Percentiles rank a stretch among this genome's conserved stretches.
Evolutionary conservation across 257 asterid species (phyloP).

Genomic region (Solanum phureja): DNA sequence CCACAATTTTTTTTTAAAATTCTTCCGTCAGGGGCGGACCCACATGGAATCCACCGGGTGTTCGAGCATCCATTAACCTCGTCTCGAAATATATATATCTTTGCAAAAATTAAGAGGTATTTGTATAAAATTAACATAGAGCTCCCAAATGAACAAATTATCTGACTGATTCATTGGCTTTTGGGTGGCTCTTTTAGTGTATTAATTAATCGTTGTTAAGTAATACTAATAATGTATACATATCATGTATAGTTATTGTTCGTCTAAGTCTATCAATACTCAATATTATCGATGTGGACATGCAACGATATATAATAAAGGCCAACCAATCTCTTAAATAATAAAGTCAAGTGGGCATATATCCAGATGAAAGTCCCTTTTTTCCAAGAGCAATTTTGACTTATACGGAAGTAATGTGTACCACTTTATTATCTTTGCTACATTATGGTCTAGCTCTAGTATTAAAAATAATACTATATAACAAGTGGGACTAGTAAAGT

Average conservation of each 20-base stretch:
- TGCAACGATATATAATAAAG: neutral
- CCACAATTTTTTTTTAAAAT: fast-evolving
- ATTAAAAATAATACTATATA: neutral
- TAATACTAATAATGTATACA: neutral
- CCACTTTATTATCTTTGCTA: neutral
- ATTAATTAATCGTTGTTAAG: neutral
- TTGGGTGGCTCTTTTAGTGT: neutral
- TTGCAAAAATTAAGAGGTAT: too few species aligned
- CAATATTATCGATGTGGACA: neutral
- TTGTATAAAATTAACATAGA: too few species aligned
- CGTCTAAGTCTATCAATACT: neutral
- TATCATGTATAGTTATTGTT: neutral
- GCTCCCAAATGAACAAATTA: too few species aligned
- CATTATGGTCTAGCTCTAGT: neutral
- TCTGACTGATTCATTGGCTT: too few species aligned
- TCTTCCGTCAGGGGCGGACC: neutral
- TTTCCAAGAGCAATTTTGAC: neutral
- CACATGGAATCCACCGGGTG: too few species aligned
- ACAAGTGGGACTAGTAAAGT: conserved; percentile 5
- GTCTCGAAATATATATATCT: too few species aligned
- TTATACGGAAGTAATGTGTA: neutral
- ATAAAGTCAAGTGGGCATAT: conserved; percentile 12
- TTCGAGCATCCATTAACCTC: too few species aligned
- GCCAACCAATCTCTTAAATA: conserved; percentile 2
- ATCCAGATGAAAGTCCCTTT: neutral